Percentiles rank a stretch among this genome's conserved stretches.
These are phyloP conservation scores for Cercospora zeina DNA, from an alignment of 2,329 filamentous ascomycete genomes.

Conservation along the genomic window DNA sequence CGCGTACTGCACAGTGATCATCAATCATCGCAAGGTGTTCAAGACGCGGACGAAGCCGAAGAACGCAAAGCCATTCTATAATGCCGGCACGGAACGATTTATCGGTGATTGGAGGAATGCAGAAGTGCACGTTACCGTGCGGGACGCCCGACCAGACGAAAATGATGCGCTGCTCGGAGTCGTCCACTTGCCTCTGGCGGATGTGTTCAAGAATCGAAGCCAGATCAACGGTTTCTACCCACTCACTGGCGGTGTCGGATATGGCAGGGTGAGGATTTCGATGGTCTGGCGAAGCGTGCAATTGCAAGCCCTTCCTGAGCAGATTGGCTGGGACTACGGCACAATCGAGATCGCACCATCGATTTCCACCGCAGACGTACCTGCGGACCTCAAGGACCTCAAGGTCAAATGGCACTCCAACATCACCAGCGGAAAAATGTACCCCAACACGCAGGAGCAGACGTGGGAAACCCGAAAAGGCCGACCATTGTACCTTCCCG, in stretches of 20 bases:
- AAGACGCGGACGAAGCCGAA: conserved; percentile 74
- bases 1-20: conserved; percentile 69
- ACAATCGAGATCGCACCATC: conserved; percentile 64
- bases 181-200: conserved; percentile 64
- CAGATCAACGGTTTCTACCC: conserved; percentile 68
- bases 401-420: conserved; percentile 62
- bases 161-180: conserved; percentile 69
- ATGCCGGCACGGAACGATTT: conserved; percentile 72
- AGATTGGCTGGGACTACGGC: conserved; percentile 70
- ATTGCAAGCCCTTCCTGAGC: conserved; percentile 58
- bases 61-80: conserved; percentile 76
- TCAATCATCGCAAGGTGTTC: conserved; percentile 70
- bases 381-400: conserved; percentile 49
- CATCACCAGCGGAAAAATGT: conserved; percentile 60
- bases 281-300: conserved; percentile 72
- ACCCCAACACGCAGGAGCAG: conserved; percentile 46
- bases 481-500: conserved; percentile 55
- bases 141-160: conserved; percentile 68
- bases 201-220: conserved; percentile 62
- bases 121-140: conserved; percentile 67
- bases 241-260: conserved; percentile 70
- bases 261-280: conserved; percentile 66
- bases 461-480: conserved; percentile 56
- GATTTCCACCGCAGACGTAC: conserved; percentile 53
- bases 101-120: conserved; percentile 66